Evolutionary conservation across 2,329 filamentous ascomycete species (phyloP).

Genomic region (Fusarium secorum): DNA sequence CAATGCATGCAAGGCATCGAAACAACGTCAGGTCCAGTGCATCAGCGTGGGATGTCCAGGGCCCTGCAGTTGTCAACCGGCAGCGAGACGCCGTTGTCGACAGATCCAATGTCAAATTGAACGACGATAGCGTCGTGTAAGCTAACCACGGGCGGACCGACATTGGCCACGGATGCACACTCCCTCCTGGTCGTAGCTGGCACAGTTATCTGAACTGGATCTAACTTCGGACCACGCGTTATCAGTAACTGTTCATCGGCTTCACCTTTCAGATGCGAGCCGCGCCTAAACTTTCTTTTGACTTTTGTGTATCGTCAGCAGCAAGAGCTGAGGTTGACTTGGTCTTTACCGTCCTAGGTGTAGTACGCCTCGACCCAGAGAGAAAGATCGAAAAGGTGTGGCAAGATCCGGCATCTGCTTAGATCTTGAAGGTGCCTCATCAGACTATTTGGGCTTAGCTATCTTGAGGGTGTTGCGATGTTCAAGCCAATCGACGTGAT

Average conservation of each 20-base stretch:
- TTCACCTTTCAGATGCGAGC: conserved; percentile 1
- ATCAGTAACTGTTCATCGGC: background rate
- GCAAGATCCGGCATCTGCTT: conserved; percentile 29
- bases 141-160: conserved; percentile 5
- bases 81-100: conserved; percentile 4
- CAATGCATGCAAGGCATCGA: conserved; percentile 11
- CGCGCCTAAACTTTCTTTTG: conserved; percentile 7
- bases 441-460: background rate
- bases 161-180: conserved; percentile 29
- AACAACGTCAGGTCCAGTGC: conserved; percentile 9
- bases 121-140: conserved; percentile 17
- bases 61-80: conserved; percentile 16
- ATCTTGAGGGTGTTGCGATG: conserved; percentile 20
- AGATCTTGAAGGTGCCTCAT: conserved; percentile 20
- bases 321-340: conserved; percentile 2
- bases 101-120: conserved; percentile 21
- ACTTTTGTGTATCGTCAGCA: background rate
- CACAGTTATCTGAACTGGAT: conserved; percentile 7
- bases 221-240: conserved; percentile 12
- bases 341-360: conserved; percentile 15
- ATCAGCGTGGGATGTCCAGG: background rate
- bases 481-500: background rate
- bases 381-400: conserved; percentile 27
- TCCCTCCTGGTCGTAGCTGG: conserved; percentile 23
- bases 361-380: background rate